Percentiles rank a stretch among this genome's conserved stretches.
Evolutionary conservation across 2,329 filamentous ascomycete genomes (phyloP).

Genomic region (Calonectria hawksworthii): DNA sequence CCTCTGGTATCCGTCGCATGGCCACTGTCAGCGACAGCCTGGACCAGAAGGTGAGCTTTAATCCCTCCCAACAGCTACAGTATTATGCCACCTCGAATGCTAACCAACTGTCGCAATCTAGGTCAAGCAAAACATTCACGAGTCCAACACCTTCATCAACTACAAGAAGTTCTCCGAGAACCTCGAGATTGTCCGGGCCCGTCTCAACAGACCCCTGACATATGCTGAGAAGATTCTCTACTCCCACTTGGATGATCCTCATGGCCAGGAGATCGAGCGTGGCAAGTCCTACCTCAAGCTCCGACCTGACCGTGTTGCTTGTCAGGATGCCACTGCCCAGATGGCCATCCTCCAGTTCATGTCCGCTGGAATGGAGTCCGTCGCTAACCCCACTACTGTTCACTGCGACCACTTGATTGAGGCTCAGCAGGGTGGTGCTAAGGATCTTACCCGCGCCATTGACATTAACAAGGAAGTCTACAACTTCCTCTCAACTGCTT

Average conservation of each 20-base stretch:
- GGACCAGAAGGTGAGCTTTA: constrained; percentile 81
- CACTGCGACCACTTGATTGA: constrained; percentile 99
- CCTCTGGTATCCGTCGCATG: constrained; percentile 78
- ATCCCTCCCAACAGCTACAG: not conserved
- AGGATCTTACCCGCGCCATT: constrained; percentile 93
- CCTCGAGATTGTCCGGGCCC: constrained; percentile 87
- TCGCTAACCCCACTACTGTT: constrained; percentile 94
- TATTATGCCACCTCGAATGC: constrained; percentile 6
- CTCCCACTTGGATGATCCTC: constrained; percentile 97
- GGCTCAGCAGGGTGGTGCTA: constrained; percentile 91
- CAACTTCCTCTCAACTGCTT: constrained; percentile 93
- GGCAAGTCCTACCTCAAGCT: constrained; percentile 97
- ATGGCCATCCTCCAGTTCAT: constrained; percentile 99
- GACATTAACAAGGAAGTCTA: constrained; percentile 99
- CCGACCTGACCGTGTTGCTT: constrained; percentile 96
- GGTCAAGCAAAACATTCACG: constrained; percentile 96
- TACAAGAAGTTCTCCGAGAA: constrained; percentile 99
- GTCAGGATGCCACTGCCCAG: constrained; percentile 99
- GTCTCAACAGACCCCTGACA: constrained; percentile 93
- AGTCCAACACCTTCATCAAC: constrained; percentile 98
- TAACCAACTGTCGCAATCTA: constrained; percentile 46
- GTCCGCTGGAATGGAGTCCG: constrained; percentile 96
- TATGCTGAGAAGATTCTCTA: constrained; percentile 99
- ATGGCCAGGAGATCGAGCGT: constrained; percentile 96
- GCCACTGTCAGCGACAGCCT: constrained; percentile 90